These are phyloP conservation scores for Azolla pinnata DNA, from an alignment of 75 land plant species.

Conservation along the genomic window DNA sequence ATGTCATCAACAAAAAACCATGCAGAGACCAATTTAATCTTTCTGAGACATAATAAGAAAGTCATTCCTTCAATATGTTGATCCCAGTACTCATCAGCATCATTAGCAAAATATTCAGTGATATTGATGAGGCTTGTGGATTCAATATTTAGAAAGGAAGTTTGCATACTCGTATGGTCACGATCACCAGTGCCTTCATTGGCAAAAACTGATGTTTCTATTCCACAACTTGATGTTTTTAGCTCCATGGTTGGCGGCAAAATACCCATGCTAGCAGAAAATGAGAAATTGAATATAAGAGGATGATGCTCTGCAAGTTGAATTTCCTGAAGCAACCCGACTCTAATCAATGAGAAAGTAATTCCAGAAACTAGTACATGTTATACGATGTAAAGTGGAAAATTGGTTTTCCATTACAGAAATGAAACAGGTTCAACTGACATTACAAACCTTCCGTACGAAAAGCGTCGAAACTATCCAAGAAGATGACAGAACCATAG, in stretches of 20 bases:
- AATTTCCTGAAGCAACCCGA: conserved; percentile 45
- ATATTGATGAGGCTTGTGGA: too few relatives aligned
- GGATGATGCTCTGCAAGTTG: conserved; percentile 73
- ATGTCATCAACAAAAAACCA: too few relatives aligned
- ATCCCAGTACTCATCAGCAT: too few relatives aligned
- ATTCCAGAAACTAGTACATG: too few relatives aligned
- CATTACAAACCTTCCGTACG: conserved; percentile 47
- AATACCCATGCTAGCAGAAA: conserved; percentile 63
- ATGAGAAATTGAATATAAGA: conserved; percentile 50
- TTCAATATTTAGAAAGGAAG: not conserved
- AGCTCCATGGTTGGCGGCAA: conserved; percentile 51
- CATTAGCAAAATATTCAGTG: too few relatives aligned
- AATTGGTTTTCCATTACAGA: too few relatives aligned
- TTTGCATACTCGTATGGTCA: conserved; percentile 50
- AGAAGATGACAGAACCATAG: conserved; percentile 33
- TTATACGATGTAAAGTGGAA: too few relatives aligned
- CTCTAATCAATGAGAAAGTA: too few relatives aligned
- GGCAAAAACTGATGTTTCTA: conserved; percentile 46
- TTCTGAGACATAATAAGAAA: too few relatives aligned
- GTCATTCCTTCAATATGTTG: too few relatives aligned
- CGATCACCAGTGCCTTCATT: conserved; percentile 47
- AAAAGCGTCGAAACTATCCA: conserved; percentile 40
- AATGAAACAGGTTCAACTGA: too few relatives aligned
- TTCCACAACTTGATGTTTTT: conserved; percentile 71
- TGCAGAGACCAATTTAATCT: too few relatives aligned